These are phyloP conservation scores for Takakia lepidozioides DNA, from an alignment of 225 moss, liverwort and hornwort species.

Conservation along the genomic window DNA sequence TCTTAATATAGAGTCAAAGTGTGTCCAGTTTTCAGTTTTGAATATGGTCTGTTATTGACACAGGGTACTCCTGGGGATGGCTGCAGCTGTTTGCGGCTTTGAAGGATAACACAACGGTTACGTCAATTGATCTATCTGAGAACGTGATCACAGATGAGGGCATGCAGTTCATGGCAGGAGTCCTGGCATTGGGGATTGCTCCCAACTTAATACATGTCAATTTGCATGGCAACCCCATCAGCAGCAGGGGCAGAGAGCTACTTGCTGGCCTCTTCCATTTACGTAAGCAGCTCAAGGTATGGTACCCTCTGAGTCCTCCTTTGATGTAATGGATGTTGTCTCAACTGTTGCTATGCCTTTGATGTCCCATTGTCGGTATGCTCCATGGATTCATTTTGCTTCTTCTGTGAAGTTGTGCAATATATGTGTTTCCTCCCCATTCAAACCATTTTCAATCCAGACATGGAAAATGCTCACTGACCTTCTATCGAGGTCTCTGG, in stretches of 20 bases:
- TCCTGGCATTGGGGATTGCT: constrained; percentile 59
- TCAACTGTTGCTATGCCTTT: no score
- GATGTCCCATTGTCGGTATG: no score
- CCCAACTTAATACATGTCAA: constrained; percentile 87
- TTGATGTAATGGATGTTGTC: no score
- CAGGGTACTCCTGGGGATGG: constrained; percentile 35
- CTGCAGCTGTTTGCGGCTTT: constrained; percentile 77
- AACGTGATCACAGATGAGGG: constrained; percentile 83
- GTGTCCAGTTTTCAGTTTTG: no score
- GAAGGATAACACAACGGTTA: constrained; percentile 61
- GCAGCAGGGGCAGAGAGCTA: constrained; percentile 58
- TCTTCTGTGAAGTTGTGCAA: no score
- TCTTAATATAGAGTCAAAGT: no score
- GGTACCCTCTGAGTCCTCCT: no score
- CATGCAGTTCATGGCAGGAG: constrained; percentile 54
- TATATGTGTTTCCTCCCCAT: no score
- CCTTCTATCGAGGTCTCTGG: no score
- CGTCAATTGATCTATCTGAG: constrained; percentile 83
- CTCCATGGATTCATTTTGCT: no score
- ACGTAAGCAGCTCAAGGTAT: constrained; percentile 92
- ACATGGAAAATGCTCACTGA: no score
- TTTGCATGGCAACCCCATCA: constrained; percentile 71
- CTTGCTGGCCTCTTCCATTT: constrained; percentile 63
- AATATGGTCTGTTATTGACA: constrained; percentile 30
- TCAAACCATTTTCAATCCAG: no score